phyloP scores from a whole-genome alignment of 169 alveolate genomes.

The Plasmodium inui region DNA sequence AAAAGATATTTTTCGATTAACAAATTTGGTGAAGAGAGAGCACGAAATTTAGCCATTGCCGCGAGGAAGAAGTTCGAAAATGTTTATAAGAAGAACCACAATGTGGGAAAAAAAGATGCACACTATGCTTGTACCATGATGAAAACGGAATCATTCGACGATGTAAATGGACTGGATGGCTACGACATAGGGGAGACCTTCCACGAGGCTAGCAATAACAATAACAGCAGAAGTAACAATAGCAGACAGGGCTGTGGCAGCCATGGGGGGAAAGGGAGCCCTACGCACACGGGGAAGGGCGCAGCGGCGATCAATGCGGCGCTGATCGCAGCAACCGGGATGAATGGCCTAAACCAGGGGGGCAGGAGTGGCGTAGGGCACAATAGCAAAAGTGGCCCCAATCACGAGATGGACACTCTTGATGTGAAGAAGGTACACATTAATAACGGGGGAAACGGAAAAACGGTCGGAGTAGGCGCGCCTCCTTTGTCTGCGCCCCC shows the following conservation, averaged over 20 bases:
- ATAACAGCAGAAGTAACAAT: too few species aligned
- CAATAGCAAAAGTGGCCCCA: neutral
- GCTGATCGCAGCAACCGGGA: neutral
- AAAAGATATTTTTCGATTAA: conserved; percentile 86
- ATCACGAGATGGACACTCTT: neutral
- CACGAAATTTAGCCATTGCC: conserved; percentile 84
- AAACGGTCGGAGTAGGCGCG: neutral
- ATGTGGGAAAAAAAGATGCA: neutral
- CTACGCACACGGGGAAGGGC: neutral
- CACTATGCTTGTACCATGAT: neutral
- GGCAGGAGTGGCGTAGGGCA: neutral
- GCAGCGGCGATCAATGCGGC: neutral
- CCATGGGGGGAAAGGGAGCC: neutral
- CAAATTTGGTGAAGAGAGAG: conserved; percentile 87
- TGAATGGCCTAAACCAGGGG: neutral
- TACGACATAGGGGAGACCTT: neutral
- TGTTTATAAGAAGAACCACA: conserved; percentile 39
- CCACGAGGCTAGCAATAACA: too few species aligned
- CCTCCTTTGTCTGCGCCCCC: neutral
- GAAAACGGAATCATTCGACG: neutral
- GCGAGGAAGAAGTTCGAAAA: conserved; percentile 79
- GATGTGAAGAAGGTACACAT: neutral
- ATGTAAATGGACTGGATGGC: neutral
- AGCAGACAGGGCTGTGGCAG: neutral
- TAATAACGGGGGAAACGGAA: neutral